phyloP scores from a whole-genome alignment of 2,329 filamentous ascomycete genomes.

The Cordyceps farinosa region DNA sequence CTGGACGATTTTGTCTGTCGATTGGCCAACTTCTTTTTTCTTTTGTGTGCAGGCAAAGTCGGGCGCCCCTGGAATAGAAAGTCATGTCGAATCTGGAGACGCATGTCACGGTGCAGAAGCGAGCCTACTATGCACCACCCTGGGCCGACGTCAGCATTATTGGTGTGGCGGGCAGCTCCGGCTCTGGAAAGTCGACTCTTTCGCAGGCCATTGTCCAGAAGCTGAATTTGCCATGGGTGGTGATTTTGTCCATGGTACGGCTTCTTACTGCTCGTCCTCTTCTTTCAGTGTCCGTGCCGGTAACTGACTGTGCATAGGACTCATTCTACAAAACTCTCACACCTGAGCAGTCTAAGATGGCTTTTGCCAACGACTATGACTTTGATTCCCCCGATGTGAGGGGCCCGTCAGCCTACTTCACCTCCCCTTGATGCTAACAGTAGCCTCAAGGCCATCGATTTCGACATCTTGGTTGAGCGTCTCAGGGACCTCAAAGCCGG shows the following conservation, averaged over 20 bases:
- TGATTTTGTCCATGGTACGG: slow-evolving; percentile 90
- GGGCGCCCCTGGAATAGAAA: neutral
- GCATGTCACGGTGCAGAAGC: slow-evolving; percentile 50
- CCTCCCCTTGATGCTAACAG: neutral
- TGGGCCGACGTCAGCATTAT: slow-evolving; percentile 98
- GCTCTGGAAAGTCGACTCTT: slow-evolving; percentile 89
- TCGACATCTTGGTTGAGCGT: slow-evolving; percentile 78
- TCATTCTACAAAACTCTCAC: slow-evolving; percentile 94
- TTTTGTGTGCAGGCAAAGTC: neutral
- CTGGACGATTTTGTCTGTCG: no score
- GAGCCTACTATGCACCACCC: slow-evolving; percentile 82
- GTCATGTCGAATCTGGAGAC: slow-evolving; percentile 34
- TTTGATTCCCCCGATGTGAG: slow-evolving; percentile 81
- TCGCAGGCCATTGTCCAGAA: slow-evolving; percentile 87
- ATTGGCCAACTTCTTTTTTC: no score
- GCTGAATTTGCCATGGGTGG: slow-evolving; percentile 93
- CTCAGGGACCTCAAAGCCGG: slow-evolving; percentile 85
- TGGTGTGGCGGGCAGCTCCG: slow-evolving; percentile 90
- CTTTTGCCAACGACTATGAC: slow-evolving; percentile 89
- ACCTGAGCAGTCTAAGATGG: slow-evolving; percentile 71
- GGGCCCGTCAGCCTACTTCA: slow-evolving; percentile 17
- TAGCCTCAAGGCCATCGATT: slow-evolving; percentile 70
- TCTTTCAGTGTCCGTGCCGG: neutral
- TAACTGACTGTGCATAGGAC: slow-evolving; percentile 58
- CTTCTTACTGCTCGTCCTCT: neutral